Conservation (phyloP, 148 eudicot species). For the Amaranthus hypochondriacus region DNA sequence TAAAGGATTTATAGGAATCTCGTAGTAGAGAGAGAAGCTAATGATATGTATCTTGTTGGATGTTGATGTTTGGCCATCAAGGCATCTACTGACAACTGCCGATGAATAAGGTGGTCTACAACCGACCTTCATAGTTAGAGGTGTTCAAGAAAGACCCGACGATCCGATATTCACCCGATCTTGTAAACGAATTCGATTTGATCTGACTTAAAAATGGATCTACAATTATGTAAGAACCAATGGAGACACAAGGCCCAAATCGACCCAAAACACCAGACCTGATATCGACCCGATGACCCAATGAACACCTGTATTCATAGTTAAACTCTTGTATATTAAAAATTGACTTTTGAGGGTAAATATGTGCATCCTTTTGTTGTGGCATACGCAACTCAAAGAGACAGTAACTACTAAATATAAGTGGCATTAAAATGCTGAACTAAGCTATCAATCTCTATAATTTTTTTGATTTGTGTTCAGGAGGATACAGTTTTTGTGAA, state of each 20-base stretch:
- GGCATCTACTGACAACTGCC: background rate
- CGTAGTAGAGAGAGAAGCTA: background rate
- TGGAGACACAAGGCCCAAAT: too few relatives aligned
- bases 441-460: background rate
- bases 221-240: too few relatives aligned
- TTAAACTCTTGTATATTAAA: background rate
- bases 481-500: slow-evolving; percentile 57
- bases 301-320: background rate
- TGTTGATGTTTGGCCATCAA: background rate
- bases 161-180: too few relatives aligned
- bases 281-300: too few relatives aligned
- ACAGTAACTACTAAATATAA: background rate
- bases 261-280: too few relatives aligned
- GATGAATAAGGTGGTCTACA: background rate
- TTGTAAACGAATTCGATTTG: too few relatives aligned
- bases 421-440: background rate
- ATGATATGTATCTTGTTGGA: background rate
- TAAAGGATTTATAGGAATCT: background rate
- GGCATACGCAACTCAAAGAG: background rate
- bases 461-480: slow-evolving; percentile 35
- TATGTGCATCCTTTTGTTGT: background rate
- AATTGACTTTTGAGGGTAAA: background rate
- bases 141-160: too few relatives aligned
- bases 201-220: too few relatives aligned
- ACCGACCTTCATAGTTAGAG: background rate